Conservation (phyloP, 441 rosid genomes). For the Erodium moschatum region DNA sequence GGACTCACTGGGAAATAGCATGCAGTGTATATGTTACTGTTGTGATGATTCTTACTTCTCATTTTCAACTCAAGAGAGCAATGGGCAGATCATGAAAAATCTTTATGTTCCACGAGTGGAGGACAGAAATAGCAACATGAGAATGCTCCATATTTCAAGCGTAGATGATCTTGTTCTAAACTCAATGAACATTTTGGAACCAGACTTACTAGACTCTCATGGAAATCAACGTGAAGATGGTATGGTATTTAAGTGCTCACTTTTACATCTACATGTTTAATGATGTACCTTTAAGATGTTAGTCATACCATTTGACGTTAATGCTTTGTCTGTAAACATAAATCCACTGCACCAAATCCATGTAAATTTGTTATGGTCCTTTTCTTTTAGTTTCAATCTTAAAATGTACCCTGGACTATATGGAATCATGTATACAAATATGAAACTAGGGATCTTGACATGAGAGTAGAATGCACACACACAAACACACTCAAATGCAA, state of each 20-base stretch:
- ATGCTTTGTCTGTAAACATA: not conserved
- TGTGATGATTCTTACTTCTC: conserved; percentile 14
- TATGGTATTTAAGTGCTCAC: conserved; percentile 12
- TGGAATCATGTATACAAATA: not conserved
- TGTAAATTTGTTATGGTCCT: not conserved
- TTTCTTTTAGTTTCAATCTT: not conserved
- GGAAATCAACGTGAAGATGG: conserved; percentile 43
- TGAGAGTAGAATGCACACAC: not conserved
- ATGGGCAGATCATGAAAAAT: conserved; percentile 25
- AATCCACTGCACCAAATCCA: not conserved
- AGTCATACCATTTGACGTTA: not conserved
- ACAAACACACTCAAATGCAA: not conserved
- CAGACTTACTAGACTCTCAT: conserved; percentile 28
- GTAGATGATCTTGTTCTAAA: conserved; percentile 27
- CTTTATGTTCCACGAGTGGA: conserved; percentile 41
- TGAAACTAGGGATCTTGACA: not conserved
- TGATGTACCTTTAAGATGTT: conserved; percentile 7
- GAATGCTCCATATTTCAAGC: conserved; percentile 38
- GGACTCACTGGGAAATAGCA: not conserved
- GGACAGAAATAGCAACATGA: conserved; percentile 45
- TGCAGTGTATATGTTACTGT: not conserved
- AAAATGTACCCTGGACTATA: not conserved
- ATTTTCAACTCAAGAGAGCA: conserved; percentile 20
- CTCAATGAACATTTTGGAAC: conserved; percentile 43
- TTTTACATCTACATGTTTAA: not conserved